Evolutionary conservation across 192 early-diverging fungal species (phyloP).

Genomic region (Chytriomyces confervae): DNA sequence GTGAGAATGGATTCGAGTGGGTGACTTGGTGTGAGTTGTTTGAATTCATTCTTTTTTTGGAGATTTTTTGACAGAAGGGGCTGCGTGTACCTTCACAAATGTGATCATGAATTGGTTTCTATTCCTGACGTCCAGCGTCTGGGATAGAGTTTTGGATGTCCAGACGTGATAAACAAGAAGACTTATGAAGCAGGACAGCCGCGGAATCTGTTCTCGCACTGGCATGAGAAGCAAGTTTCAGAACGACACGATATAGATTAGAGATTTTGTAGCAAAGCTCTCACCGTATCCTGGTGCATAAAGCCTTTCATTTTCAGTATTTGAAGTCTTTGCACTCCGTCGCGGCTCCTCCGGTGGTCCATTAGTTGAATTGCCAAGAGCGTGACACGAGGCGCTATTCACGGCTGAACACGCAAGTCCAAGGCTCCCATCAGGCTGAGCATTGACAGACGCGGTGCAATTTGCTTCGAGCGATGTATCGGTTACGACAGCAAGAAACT

Average conservation of each 20-base stretch:
- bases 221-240: too few species aligned
- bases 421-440: too few species aligned
- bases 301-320: not conserved
- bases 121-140: conserved; percentile 38
- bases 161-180: conserved; percentile 36
- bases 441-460: too few species aligned
- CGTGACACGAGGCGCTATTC: too few species aligned
- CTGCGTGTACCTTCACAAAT: conserved; percentile 34
- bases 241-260: not conserved
- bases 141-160: conserved; percentile 27
- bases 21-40: not conserved
- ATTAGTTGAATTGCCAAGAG: too few species aligned
- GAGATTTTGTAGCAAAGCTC: not conserved
- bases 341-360: too few species aligned
- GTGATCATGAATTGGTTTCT: conserved; percentile 11
- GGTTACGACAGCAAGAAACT: too few species aligned
- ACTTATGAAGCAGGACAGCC: conserved; percentile 31
- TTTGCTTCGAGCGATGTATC: too few species aligned
- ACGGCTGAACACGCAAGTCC: too few species aligned
- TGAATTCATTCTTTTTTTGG: conserved; percentile 3
- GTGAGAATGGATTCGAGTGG: not conserved
- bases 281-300: conserved; percentile 24
- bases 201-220: conserved; percentile 35
- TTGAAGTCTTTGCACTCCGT: too few species aligned
- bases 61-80: not conserved